phyloP scores from a whole-genome alignment of 768 basidiomycete genomes.

The Leucogyrophana mollusca region DNA sequence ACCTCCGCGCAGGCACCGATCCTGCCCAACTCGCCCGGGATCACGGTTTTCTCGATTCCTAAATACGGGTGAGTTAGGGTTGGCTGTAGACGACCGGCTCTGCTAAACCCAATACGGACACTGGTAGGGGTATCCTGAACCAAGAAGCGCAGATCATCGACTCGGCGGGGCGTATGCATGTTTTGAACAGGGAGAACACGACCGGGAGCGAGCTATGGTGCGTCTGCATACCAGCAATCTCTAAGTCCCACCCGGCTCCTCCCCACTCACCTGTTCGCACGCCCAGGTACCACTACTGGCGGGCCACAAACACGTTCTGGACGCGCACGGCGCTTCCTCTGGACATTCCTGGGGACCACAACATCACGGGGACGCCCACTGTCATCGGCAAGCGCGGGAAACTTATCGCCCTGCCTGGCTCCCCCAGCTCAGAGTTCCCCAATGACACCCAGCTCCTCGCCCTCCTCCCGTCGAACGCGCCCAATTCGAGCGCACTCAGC shows the following conservation, averaged over 20 bases:
- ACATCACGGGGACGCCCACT: conserved; percentile 34
- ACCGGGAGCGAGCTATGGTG: conserved; percentile 34
- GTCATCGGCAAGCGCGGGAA: conserved; percentile 39
- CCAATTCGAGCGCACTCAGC: conserved; percentile 29
- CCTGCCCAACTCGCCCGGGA: conserved; percentile 32
- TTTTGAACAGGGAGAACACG: conserved; percentile 36
- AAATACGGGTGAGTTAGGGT: conserved; percentile 32
- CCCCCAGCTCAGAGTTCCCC: conserved; percentile 1
- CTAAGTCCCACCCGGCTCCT: not conserved
- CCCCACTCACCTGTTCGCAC: not conserved
- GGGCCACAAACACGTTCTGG: conserved; percentile 24
- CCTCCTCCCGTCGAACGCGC: conserved; percentile 33
- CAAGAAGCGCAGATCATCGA: conserved; percentile 34
- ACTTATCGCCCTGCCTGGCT: conserved; percentile 16
- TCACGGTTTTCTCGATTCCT: conserved; percentile 33
- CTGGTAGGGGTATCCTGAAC: conserved; percentile 29
- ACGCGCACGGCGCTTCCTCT: conserved; percentile 32
- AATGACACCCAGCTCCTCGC: conserved; percentile 18
- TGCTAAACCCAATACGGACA: not conserved
- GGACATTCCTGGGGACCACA: conserved; percentile 16
- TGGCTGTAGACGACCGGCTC: not conserved
- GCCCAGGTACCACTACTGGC: conserved; percentile 16
- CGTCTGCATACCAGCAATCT: too few relatives aligned
- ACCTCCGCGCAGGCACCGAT: conserved; percentile 22
- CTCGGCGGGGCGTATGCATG: conserved; percentile 26